phyloP scores from a whole-genome alignment of 176 grass and related monocot species.

The Lolium rigidum region DNA sequence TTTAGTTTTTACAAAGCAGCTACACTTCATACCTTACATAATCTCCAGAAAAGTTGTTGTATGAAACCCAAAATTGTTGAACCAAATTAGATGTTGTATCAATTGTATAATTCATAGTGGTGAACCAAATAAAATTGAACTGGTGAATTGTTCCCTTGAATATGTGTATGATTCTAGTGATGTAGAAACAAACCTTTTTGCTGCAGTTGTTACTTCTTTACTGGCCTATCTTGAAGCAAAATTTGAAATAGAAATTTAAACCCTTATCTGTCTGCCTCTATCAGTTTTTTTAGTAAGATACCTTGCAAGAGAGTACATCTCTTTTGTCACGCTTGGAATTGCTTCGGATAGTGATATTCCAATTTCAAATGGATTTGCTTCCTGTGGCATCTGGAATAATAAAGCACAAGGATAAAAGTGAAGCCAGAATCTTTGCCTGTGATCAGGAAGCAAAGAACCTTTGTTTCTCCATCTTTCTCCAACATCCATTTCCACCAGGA shows the following conservation, averaged over 20 bases:
- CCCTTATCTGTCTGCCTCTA: background rate
- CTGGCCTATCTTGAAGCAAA: background rate
- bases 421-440: slow-evolving; percentile 29
- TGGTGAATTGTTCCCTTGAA: background rate
- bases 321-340: slow-evolving; percentile 1
- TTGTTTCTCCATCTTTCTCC: background rate
- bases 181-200: background rate
- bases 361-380: background rate
- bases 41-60: slow-evolving; percentile 3
- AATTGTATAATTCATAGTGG: background rate
- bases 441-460: slow-evolving; percentile 14
- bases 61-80: background rate
- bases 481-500: background rate
- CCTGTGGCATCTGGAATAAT: slow-evolving; percentile 14
- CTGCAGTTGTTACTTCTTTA: background rate
- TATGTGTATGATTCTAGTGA: background rate
- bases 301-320: background rate
- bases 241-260: background rate
- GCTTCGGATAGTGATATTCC: background rate
- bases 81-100: background rate
- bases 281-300: background rate
- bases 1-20: background rate
- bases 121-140: slow-evolving; percentile 5
- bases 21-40: background rate
- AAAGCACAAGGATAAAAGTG: background rate